phyloP scores from a whole-genome alignment of 257 asterid genomes.

The Solanum megistacrolobum region DNA sequence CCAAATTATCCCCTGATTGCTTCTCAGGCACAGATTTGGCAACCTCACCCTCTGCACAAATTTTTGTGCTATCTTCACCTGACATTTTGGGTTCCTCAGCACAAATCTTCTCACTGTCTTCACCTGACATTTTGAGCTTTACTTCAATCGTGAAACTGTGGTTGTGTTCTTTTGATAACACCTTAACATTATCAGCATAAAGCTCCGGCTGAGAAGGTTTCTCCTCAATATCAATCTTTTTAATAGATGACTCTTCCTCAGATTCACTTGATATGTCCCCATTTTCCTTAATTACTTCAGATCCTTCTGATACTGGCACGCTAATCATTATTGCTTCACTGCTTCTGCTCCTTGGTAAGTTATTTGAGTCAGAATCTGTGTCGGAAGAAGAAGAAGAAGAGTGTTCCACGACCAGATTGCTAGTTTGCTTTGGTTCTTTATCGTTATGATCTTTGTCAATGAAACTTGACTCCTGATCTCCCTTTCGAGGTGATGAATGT shows the following conservation, averaged over 20 bases:
- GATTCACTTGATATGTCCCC: constrained; percentile 3
- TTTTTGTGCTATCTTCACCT: background rate
- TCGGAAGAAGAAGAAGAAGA: constrained; percentile 26
- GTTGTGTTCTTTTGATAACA: constrained; percentile 9
- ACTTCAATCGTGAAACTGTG: constrained; percentile 6
- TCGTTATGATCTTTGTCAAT: background rate
- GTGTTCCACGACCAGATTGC: background rate
- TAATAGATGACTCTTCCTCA: background rate
- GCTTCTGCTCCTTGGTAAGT: constrained; percentile 34
- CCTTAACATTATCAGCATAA: background rate
- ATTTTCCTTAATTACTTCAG: constrained; percentile 15
- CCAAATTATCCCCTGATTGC: constrained; percentile 20
- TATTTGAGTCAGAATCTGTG: constrained; percentile 8
- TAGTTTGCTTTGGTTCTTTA: background rate
- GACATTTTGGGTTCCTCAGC: background rate
- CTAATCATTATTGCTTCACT: constrained; percentile 28
- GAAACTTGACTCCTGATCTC: constrained; percentile 16
- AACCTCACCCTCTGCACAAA: background rate
- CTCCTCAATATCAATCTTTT: constrained; percentile 4
- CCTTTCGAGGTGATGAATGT: constrained; percentile 15
- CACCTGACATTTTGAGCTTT: constrained; percentile 1
- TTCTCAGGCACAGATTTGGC: constrained; percentile 15
- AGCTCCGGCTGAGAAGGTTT: constrained; percentile 8
- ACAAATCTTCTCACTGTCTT: background rate
- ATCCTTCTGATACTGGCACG: constrained; percentile 7